phyloP scores from a whole-genome alignment of 345 rosid species.

The Aethionema arabicum region DNA sequence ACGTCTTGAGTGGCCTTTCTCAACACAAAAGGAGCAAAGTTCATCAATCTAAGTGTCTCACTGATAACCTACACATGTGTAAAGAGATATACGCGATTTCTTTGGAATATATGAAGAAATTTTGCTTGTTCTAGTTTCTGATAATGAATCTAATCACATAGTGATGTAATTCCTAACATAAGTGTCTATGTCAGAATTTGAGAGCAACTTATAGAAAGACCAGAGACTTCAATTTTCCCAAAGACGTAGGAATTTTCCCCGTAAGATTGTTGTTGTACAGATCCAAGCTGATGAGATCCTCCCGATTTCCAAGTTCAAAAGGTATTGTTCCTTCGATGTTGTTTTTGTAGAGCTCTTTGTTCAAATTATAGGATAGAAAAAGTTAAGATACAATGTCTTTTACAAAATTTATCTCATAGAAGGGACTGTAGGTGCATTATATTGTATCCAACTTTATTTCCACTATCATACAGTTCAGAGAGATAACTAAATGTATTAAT shows the following conservation, averaged over 20 bases:
- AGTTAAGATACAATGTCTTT: slow-evolving; percentile 10
- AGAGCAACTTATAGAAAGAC: slow-evolving; percentile 74
- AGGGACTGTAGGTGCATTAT: neutral
- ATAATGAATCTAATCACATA: slow-evolving; percentile 11
- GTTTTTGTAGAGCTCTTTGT: slow-evolving; percentile 93
- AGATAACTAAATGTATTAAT: slow-evolving; percentile 14
- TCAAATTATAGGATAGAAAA: slow-evolving; percentile 21
- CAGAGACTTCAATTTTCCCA: slow-evolving; percentile 83
- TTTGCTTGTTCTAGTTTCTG: too few relatives aligned
- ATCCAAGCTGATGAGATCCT: slow-evolving; percentile 94
- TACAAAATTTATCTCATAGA: slow-evolving; percentile 1
- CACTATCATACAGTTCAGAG: slow-evolving; percentile 15
- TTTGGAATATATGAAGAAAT: too few relatives aligned
- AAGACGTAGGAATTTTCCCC: slow-evolving; percentile 69
- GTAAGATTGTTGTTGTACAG: slow-evolving; percentile 88
- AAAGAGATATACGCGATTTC: too few relatives aligned
- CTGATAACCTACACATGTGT: too few relatives aligned
- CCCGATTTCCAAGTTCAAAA: slow-evolving; percentile 73
- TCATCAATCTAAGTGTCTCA: too few relatives aligned
- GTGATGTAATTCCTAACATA: neutral
- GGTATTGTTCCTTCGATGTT: slow-evolving; percentile 83
- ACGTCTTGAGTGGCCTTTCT: too few relatives aligned
- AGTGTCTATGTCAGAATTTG: neutral
- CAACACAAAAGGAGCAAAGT: too few relatives aligned
- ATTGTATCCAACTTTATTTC: slow-evolving; percentile 4